Evolutionary conservation across 306 rosid species (phyloP).

Genomic region (Castanospermum australe): DNA sequence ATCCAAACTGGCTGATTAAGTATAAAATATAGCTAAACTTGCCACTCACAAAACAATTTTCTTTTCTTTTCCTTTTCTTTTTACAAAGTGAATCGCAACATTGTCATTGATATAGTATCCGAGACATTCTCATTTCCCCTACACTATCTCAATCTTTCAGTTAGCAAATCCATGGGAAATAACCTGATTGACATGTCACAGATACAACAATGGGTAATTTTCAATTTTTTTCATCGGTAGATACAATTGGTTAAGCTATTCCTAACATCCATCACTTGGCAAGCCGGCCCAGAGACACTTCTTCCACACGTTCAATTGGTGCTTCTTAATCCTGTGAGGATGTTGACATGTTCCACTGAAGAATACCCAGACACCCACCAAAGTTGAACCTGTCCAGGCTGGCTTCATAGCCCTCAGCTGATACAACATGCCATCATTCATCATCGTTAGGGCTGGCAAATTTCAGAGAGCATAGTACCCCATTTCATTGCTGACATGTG

Average conservation of each 20-base stretch:
- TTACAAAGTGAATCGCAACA: slow-evolving; percentile 1
- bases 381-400: neutral
- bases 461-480: slow-evolving; percentile 32
- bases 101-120: neutral
- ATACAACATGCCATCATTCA: slow-evolving; percentile 2
- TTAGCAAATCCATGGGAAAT: neutral
- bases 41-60: neutral
- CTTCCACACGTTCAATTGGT: neutral
- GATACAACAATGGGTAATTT: neutral
- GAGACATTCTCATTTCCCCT: neutral
- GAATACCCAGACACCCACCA: slow-evolving; percentile 4
- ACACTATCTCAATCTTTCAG: neutral
- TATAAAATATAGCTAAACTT: neutral
- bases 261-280: neutral
- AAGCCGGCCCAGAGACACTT: slow-evolving; percentile 3
- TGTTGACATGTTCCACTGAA: neutral
- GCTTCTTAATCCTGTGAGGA: neutral
- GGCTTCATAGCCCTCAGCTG: neutral
- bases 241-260: slow-evolving; percentile 5
- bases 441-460: neutral
- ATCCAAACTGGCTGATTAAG: neutral
- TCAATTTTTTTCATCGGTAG: neutral
- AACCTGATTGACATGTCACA: neutral
- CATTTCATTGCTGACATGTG: slow-evolving; percentile 44
- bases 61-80: neutral